A percentile compares a stretch with the other conserved stretches of the same genome.
Conservation (phyloP, 495 filamentous ascomycete species). For the Trichoderma gamsii region DNA sequence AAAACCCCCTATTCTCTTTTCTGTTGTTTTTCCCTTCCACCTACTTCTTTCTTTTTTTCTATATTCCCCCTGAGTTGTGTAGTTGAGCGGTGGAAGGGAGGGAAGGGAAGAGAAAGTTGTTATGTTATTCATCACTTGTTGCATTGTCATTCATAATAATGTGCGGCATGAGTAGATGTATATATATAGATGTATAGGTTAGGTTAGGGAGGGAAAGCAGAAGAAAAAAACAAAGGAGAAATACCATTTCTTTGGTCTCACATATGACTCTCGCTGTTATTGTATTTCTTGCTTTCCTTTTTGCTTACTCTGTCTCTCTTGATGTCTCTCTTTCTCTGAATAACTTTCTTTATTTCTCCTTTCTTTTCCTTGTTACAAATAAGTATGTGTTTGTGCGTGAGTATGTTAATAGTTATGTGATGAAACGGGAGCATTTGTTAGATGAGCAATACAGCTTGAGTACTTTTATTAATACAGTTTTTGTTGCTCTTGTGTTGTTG, state of each 20-base stretch:
- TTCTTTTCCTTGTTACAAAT: not conserved
- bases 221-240: not conserved
- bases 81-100: too few relatives aligned
- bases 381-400: not conserved
- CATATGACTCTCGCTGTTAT: not conserved
- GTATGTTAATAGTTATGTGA: not conserved
- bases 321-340: not conserved
- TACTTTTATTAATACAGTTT: too few relatives aligned
- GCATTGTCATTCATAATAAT: too few relatives aligned
- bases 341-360: not conserved
- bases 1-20: not conserved
- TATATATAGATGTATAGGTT: too few relatives aligned
- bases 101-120: too few relatives aligned
- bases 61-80: not conserved
- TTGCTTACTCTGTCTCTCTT: not conserved
- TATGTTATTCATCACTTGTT: too few relatives aligned
- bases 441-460: not conserved
- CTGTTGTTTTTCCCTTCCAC: not conserved
- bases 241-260: not conserved
- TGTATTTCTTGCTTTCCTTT: not conserved
- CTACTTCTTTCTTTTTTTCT: not conserved
- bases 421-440: not conserved
- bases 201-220: not conserved
- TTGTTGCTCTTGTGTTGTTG: too few relatives aligned
- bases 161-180: not conserved